These are phyloP conservation scores for Solanum hybrid DNA, from an alignment of 305 asterid genomes.

Conservation along the genomic window DNA sequence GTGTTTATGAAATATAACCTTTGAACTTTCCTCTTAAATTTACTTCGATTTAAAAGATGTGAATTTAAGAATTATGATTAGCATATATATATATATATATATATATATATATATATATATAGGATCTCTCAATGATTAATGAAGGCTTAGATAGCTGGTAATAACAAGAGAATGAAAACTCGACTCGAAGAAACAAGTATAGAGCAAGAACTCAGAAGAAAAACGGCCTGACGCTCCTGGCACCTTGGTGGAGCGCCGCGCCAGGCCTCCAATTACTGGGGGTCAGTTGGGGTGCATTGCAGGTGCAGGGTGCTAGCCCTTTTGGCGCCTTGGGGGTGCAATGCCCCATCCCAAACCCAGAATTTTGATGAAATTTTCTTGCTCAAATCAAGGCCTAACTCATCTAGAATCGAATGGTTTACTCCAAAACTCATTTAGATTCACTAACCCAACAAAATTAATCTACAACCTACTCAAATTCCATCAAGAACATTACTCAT, in stretches of 20 bases:
- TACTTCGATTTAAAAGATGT: too few relatives aligned
- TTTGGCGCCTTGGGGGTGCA: background rate
- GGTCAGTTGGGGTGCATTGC: background rate
- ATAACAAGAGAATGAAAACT: background rate
- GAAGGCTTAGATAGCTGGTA: background rate
- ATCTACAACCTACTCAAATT: background rate
- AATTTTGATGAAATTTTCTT: background rate
- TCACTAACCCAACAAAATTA: background rate
- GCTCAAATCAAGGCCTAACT: background rate
- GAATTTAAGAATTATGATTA: too few relatives aligned
- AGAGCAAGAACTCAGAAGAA: too few relatives aligned
- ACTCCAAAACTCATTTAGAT: background rate
- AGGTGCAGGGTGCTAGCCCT: background rate
- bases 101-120: too few relatives aligned
- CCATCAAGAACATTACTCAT: background rate
- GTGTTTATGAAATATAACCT: too few relatives aligned
- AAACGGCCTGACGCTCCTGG: background rate
- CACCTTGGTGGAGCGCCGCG: too few relatives aligned
- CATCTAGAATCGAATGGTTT: too few relatives aligned
- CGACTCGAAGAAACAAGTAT: background rate
- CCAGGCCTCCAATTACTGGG: too few relatives aligned
- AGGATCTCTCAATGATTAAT: background rate
- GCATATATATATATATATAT: too few relatives aligned
- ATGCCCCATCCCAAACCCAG: background rate
- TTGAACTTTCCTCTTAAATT: too few relatives aligned